Evolutionary conservation across 2,329 filamentous ascomycete species (phyloP), one percentile per base, ranked within the genome.

Genomic region (Trichophyton equinum): DNA sequence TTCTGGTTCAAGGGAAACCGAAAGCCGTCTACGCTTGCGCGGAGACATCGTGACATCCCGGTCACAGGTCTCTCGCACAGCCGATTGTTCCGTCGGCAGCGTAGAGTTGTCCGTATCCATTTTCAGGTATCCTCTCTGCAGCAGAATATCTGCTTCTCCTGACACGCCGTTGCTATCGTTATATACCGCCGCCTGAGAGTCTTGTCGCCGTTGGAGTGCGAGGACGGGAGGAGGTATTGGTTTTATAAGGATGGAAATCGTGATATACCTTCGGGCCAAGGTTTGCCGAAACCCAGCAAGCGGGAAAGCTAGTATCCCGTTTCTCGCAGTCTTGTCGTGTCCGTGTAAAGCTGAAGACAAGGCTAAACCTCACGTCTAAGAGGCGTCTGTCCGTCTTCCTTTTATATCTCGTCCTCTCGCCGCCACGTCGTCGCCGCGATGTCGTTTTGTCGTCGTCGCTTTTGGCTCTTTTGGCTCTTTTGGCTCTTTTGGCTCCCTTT

Each of bases 1-100:
- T 13, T 53, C 49, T 53, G 49, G 49, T 30, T 53, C 49, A 6
- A 27, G 15, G n/a, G 55, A 57, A 57, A n/a, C 42, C 9, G 62
- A 64, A 36, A 65, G 56, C 18, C 62, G 58, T 59, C 64, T 64
- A 8, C 65, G 65, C 27, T 66, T 66, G 40, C 65, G 62, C 49
- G 63, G 64, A 15, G 62, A 63, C 7, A 60, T 61, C 46, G 55
- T 40, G 27, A 58, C 55, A n/a, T 46, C 57, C 15, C 49, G 22
- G 49, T 53, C 49, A 13, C 25, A 33, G 11, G 18, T 33, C 40
- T 18, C 20, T 20, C 9, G 47, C 22, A 27, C 22, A 13, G 57
- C n/a, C 18, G 58, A n/a, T 30, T 15, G 36, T 7, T 49, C 18
- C 7, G 49, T 9, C n/a, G 46, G n/a, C 7, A 36, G 15, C 7